Conservation (phyloP, 139 green algal species). For the Chlorella sp. region DNA sequence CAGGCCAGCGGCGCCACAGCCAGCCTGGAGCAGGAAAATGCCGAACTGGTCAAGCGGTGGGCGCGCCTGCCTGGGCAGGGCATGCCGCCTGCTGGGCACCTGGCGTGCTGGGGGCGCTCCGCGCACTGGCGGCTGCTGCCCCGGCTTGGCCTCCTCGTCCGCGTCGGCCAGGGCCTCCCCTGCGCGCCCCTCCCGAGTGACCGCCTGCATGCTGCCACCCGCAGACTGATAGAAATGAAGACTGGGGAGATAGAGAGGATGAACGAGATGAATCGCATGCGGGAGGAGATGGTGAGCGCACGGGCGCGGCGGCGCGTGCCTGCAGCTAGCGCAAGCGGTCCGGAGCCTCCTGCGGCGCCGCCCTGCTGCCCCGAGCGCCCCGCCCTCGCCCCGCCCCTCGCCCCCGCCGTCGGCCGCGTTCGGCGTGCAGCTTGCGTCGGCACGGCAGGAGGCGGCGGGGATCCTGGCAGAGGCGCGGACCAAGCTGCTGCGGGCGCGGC, state of each 20-base stretch:
- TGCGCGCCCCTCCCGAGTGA: too few species aligned
- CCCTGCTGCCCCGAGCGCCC: neutral
- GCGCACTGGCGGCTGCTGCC: too few species aligned
- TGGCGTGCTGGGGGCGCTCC: too few species aligned
- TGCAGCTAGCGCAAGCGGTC: neutral
- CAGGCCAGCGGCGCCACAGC: conserved; percentile 34
- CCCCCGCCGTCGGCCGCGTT: neutral
- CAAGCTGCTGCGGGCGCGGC: neutral
- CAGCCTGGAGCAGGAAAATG: conserved; percentile 45
- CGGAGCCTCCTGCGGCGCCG: neutral
- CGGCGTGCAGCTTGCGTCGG: conserved; percentile 4
- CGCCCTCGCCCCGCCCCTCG: neutral
- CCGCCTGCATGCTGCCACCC: too few species aligned
- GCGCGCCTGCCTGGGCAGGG: too few species aligned
- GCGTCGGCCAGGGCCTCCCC: too few species aligned
- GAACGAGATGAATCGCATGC: conserved; percentile 65
- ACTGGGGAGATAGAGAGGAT: conserved; percentile 58
- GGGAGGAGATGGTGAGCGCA: conserved; percentile 56
- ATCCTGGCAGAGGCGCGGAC: conserved; percentile 20
- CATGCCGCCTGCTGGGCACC: too few species aligned
- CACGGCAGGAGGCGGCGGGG: conserved; percentile 22
- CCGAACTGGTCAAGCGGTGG: conserved; percentile 42
- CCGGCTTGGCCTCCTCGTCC: too few species aligned
- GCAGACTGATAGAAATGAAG: conserved; percentile 70
- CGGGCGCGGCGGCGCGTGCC: neutral